Evolutionary conservation across 164 flowering plant genomes (phyloP), one percentile per base, ranked within the genome.

Genomic region (Amborella trichopoda): DNA sequence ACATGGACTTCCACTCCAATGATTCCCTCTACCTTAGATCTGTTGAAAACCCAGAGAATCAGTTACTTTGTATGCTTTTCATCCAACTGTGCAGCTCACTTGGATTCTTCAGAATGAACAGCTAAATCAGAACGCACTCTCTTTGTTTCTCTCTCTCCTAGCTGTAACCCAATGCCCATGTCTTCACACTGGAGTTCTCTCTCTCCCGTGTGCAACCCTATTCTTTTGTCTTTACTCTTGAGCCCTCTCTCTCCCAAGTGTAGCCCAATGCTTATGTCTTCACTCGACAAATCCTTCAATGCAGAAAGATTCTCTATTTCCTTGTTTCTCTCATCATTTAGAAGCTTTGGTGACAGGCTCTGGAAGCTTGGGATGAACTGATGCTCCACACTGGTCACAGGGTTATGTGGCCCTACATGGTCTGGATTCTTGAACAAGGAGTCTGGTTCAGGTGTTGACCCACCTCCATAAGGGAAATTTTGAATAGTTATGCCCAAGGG

Each of bases 171-270:
- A 4, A 37, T 37, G 5, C 72, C 59, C 28, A 66, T 62, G 49
- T 73, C 87, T 53, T 78, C 94, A 40, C 68, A 78, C 9, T 76
- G 48, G 26, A 68, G 59, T 47, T 59, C 70, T 60, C 73, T 69
- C 50, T 82, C 46, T 23, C 78, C 72, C 6, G 80, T 70, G 5
- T 81, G 78, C 49, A 54, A 73, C 27, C 65, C 73, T 3, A 65
- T 55, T 47, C 61, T 68, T 1, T 44, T 56, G 16, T 46, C 61
- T 23, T 65, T 68, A n/a, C n/a, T n/a, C n/a, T n/a, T n/a, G n/a
- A n/a, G n/a, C n/a, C n/a, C n/a, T n/a, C n/a, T n/a, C 51, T 76
- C 91, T 16, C 94, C 98, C 48, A 91, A 54, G 54, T 73, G 94
- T 75, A 91, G 62, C 0, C 89, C 78, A 36, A 86, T 69, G 5